Evolutionary conservation across 495 filamentous ascomycete genomes (phyloP).

Genomic region (Aspergillus affinis): DNA sequence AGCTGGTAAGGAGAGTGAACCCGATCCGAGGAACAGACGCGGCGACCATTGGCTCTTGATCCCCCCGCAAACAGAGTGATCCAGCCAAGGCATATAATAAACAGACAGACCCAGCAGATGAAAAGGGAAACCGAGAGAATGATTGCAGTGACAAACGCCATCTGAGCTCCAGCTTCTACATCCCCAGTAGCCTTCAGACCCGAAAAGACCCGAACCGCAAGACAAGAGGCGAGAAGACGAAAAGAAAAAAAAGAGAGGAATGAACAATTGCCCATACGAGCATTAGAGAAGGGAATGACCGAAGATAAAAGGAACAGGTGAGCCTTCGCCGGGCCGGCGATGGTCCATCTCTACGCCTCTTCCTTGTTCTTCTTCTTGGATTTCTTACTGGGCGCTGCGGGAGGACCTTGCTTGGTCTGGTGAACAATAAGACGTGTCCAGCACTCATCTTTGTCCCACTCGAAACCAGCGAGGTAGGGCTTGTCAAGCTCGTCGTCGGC

Average conservation of each 20-base stretch:
- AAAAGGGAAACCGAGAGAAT: neutral
- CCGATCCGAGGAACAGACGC: neutral
- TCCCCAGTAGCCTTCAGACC: slow-evolving; percentile 15
- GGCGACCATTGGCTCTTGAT: neutral
- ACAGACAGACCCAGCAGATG: neutral
- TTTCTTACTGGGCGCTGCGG: slow-evolving; percentile 56
- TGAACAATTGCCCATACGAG: neutral
- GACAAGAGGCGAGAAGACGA: slow-evolving; percentile 9
- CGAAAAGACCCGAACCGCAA: slow-evolving; percentile 18
- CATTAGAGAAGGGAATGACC: neutral
- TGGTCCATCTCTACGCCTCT: slow-evolving; percentile 30
- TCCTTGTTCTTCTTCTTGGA: slow-evolving; percentile 68
- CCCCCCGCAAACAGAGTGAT: too few relatives aligned
- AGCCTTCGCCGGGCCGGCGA: neutral
- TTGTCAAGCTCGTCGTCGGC: slow-evolving; percentile 82
- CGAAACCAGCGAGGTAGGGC: slow-evolving; percentile 86
- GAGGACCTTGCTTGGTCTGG: slow-evolving; percentile 67
- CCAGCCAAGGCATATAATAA: neutral
- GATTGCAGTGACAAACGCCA: slow-evolving; percentile 18
- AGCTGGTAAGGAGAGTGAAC: neutral
- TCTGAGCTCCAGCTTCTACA: slow-evolving; percentile 33
- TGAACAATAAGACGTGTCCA: slow-evolving; percentile 77
- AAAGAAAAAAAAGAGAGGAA: neutral
- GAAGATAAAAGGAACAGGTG: neutral
- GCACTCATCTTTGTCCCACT: slow-evolving; percentile 89